phyloP scores from a whole-genome alignment of 148 eudicot genomes.

The Beta vulgaris region DNA sequence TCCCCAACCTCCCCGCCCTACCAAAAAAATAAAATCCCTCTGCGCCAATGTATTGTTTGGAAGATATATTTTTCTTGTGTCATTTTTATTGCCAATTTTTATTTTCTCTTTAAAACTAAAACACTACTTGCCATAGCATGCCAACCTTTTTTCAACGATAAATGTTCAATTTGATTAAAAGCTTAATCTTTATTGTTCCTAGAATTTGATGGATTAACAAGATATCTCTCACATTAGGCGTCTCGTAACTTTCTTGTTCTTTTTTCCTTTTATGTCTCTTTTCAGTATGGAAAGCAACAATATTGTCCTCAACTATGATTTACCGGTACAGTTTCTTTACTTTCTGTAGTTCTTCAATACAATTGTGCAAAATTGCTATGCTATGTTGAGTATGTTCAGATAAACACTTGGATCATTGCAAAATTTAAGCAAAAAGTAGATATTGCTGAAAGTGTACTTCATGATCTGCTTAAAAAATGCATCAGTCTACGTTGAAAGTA shows the following conservation, averaged over 20 bases:
- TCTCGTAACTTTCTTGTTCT: constrained; percentile 3
- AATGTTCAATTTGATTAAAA: background rate
- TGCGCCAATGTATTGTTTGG: background rate
- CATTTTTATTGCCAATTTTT: background rate
- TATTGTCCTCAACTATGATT: constrained; percentile 56
- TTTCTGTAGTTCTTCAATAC: background rate
- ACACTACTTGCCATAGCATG: background rate
- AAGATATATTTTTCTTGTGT: background rate
- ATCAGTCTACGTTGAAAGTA: no score
- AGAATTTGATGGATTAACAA: background rate
- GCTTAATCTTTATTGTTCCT: background rate
- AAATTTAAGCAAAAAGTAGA: no score
- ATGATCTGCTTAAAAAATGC: no score
- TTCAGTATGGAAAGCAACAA: constrained; percentile 78
- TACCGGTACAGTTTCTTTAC: constrained; percentile 55
- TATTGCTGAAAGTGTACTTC: no score
- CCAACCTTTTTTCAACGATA: background rate
- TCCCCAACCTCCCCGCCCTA: no score
- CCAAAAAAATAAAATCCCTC: background rate
- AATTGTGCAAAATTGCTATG: no score
- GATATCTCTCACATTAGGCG: no score
- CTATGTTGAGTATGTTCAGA: no score
- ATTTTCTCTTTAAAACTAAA: background rate
- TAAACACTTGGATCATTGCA: no score
- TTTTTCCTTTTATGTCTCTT: constrained; percentile 14